phyloP scores from a whole-genome alignment of 1,284 basidiomycete genomes.

The Taiwanofungus camphoratus region DNA sequence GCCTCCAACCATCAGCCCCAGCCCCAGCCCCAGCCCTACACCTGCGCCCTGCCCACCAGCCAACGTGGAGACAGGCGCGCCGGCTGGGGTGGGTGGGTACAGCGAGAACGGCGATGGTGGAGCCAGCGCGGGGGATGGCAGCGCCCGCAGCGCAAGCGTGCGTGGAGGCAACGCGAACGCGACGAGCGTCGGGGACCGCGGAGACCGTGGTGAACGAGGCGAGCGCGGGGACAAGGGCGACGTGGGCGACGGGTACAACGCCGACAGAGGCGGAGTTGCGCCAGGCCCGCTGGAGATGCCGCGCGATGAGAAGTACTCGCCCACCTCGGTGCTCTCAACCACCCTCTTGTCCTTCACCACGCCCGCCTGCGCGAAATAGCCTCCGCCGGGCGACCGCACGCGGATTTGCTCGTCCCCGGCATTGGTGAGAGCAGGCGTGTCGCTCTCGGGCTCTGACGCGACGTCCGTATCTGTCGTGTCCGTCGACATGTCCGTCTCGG shows the following conservation, averaged over 20 bases:
- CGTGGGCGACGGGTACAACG: constrained; percentile 19
- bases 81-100: constrained; percentile 17
- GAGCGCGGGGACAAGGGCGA: no score
- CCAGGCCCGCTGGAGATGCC: constrained; percentile 11
- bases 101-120: constrained; percentile 30
- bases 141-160: constrained; percentile 13
- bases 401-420: constrained; percentile 7
- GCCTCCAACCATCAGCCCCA: no score
- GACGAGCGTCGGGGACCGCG: not conserved
- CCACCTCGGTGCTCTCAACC: constrained; percentile 1
- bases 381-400: not conserved
- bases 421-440: constrained; percentile 20
- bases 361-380: constrained; percentile 18
- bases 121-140: constrained; percentile 26
- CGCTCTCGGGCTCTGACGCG: no score
- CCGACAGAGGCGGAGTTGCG: constrained; percentile 19
- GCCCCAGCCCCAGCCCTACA: no score
- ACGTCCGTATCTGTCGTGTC: constrained; percentile 16
- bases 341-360: not conserved
- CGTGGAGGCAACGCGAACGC: not conserved
- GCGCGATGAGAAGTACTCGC: no score
- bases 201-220: no score
- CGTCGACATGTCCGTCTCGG: constrained; percentile 25
- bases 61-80: no score
- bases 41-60: no score